Conservation (phyloP, 176 grass and related monocot genomes). For the Pontederia crassipes region DNA sequence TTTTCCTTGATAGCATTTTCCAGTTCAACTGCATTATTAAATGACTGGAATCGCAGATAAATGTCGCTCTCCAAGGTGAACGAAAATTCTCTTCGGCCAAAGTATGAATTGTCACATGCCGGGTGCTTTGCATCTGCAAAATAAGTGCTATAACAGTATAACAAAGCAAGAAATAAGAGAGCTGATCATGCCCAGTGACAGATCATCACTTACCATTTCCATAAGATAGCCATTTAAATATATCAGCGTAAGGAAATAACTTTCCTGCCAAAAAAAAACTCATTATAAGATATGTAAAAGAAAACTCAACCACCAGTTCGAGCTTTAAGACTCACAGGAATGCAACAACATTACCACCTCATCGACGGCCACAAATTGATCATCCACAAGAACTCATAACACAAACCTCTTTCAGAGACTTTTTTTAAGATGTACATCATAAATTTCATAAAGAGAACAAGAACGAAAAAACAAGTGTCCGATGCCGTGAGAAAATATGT, state of each 20-base stretch:
- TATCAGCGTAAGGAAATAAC: constrained; percentile 63
- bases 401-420: too few species aligned
- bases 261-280: constrained; percentile 43
- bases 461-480: neutral
- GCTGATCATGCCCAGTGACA: neutral
- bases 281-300: constrained; percentile 4
- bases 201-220: constrained; percentile 52
- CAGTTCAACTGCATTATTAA: constrained; percentile 52
- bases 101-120: constrained; percentile 66
- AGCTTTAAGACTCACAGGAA: neutral
- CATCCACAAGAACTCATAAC: too few species aligned
- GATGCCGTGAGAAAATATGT: neutral
- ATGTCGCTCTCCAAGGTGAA: constrained; percentile 92
- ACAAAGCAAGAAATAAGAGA: neutral
- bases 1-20: constrained; percentile 78
- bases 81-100: constrained; percentile 75
- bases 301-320: neutral
- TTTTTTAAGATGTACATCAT: neutral
- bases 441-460: neutral
- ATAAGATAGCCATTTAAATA: constrained; percentile 87
- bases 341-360: neutral
- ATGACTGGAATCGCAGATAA: constrained; percentile 82
- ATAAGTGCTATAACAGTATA: neutral
- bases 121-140: constrained; percentile 82
- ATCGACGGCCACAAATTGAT: neutral